phyloP scores from a whole-genome alignment of 2,329 filamentous ascomycete species.

The Fusarium bactridioides region DNA sequence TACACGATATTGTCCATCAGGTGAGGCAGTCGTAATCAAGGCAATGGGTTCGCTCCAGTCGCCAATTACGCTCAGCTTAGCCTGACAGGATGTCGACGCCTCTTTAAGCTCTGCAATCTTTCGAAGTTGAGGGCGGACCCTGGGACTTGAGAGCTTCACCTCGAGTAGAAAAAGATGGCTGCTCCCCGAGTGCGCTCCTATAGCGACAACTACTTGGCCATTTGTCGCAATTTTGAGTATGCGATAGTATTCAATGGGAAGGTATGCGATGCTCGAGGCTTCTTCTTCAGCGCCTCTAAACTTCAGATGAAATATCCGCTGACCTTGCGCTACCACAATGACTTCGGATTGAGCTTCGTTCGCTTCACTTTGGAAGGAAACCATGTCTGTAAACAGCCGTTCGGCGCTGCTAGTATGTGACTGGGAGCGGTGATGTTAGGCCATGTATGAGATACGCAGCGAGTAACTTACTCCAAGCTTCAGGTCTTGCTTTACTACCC shows the following conservation, averaged over 20 bases:
- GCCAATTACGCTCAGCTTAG: background rate
- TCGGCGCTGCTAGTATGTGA: background rate
- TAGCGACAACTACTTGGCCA: background rate
- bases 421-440: background rate
- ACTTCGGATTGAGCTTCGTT: background rate
- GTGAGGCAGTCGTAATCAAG: background rate
- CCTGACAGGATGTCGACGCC: background rate
- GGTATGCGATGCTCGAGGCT: background rate
- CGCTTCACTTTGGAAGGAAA: background rate
- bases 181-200: background rate
- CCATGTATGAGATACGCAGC: fast-evolving
- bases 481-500: background rate
- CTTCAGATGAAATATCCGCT: background rate
- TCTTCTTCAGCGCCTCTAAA: background rate
- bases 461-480: background rate
- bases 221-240: background rate
- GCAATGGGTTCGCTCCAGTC: background rate
- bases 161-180: background rate
- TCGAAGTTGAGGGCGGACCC: background rate
- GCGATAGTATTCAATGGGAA: background rate
- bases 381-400: background rate
- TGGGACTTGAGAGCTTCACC: background rate
- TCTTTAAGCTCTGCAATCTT: background rate
- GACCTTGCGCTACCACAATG: background rate
- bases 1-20: background rate